Evolutionary conservation across 1,284 basidiomycete genomes (phyloP), one percentile per base, ranked within the genome.

Genomic region (Cryptococcus jaspeensis): DNA sequence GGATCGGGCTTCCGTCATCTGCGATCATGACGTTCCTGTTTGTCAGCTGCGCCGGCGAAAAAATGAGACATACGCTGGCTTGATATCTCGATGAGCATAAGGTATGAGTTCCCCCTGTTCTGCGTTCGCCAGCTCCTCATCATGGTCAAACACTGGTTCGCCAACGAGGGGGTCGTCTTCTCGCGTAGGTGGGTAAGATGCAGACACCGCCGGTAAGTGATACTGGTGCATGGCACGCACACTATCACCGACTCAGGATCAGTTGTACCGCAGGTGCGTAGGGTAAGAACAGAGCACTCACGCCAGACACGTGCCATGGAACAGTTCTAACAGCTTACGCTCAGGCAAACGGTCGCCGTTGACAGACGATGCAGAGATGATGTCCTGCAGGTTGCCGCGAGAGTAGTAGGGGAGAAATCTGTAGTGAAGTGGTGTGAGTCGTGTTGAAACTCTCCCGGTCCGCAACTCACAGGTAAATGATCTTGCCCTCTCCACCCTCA

Each of bases 81-180:
- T 99, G 70, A 99, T 82, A 78, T 99, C 95, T 58, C 96, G 82
- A 79, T 99, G 96, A 0, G 95, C 94, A 74, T 96, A 99, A 0
- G 96, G 92, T 6, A 92, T 83, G 9, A 88, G 57, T 55, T 79
- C 75, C 1, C 75, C 79, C 48, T 73, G 66, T 32, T 66, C 68
- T 25, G 63, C 69, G 32, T 75, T 67, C 68, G 60, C 61, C 45
- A 81, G 66, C 64, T 90, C 89, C 60, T 87, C 85, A 55, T 90
- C 88, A 0, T 85, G 86, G 63, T 91, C 89, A 70, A 91, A 92
- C 23, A 79, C 75, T 7, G 69, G 59, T 22, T 68, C 64, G 0
- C 63, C 59, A 9, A 73, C 68, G 22, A 75, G 62, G 13, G 68
- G 62, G 22, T 72, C 70, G 28, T 71, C 65, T 50, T 67, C 66